Percentiles rank a stretch among this genome's conserved stretches.
These are phyloP conservation scores for Serpula lacrymans DNA, from an alignment of 768 basidiomycete genomes.

Conservation along the genomic window DNA sequence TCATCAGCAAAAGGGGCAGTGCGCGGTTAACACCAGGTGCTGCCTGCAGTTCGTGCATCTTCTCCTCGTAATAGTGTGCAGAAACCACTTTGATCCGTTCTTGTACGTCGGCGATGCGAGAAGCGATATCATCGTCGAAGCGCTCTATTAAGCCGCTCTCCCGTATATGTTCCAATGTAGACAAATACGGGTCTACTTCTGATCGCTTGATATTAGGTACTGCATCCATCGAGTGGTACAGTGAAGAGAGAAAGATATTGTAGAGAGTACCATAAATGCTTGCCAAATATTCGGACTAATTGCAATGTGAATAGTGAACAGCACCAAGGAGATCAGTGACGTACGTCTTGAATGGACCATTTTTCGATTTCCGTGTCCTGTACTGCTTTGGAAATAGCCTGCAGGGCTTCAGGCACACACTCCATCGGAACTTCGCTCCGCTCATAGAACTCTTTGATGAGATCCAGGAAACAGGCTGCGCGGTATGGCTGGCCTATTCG, in stretches of 20 bases:
- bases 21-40: constrained; percentile 80
- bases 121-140: constrained; percentile 69
- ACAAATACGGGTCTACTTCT: constrained; percentile 62
- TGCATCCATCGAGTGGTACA: constrained; percentile 82
- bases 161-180: constrained; percentile 67
- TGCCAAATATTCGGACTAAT: constrained; percentile 65
- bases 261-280: constrained; percentile 71
- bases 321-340: constrained; percentile 27
- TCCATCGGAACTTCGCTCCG: constrained; percentile 90
- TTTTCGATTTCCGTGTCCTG: constrained; percentile 66
- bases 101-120: constrained; percentile 65
- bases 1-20: constrained; percentile 76
- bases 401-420: constrained; percentile 88
- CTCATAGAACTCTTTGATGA: constrained; percentile 85
- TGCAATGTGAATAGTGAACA: constrained; percentile 5
- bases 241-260: constrained; percentile 79
- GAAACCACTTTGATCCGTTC: constrained; percentile 60
- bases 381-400: constrained; percentile 65
- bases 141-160: constrained; percentile 68
- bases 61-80: constrained; percentile 57
- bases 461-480: constrained; percentile 75
- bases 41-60: constrained; percentile 59
- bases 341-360: constrained; percentile 82
- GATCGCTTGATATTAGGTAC: constrained; percentile 71
- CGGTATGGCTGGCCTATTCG: constrained; percentile 79